Conservation (phyloP, 2,329 filamentous ascomycete species). For the Alternaria brassicicola region DNA sequence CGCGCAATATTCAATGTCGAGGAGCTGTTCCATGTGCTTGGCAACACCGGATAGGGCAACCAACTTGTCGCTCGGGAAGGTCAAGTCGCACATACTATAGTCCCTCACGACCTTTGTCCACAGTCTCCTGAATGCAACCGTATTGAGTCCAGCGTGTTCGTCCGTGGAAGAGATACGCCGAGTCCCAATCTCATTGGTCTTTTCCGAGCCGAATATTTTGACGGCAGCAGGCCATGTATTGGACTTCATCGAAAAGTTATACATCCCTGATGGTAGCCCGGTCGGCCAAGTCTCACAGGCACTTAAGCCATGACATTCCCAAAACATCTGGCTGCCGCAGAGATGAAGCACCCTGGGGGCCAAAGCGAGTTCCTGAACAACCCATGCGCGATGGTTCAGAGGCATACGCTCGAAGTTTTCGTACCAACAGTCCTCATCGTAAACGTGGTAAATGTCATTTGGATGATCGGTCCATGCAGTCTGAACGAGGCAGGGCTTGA, state of each 20-base stretch:
- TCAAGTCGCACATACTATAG: neutral
- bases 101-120: neutral
- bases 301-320: neutral
- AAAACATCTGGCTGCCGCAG: neutral
- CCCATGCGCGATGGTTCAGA: neutral
- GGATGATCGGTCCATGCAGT: neutral
- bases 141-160: too few species aligned
- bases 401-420: neutral
- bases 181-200: neutral
- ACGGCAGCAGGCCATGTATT: neutral
- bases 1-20: neutral
- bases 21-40: neutral
- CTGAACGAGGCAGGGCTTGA: neutral
- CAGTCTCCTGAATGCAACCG: fast-evolving
- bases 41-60: neutral
- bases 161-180: neutral
- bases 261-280: fast-evolving
- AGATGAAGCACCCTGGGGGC: neutral
- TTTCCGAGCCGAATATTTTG: neutral
- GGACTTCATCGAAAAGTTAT: neutral
- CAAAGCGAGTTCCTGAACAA: neutral
- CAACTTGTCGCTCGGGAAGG: neutral
- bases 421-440: fast-evolving
- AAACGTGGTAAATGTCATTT: neutral
- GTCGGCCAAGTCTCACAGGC: neutral